A percentile compares a stretch with the other conserved stretches of the same genome.
These are phyloP conservation scores for Kwoniella mangroviensis DNA, from an alignment of 768 basidiomycete species.

Conservation along the genomic window DNA sequence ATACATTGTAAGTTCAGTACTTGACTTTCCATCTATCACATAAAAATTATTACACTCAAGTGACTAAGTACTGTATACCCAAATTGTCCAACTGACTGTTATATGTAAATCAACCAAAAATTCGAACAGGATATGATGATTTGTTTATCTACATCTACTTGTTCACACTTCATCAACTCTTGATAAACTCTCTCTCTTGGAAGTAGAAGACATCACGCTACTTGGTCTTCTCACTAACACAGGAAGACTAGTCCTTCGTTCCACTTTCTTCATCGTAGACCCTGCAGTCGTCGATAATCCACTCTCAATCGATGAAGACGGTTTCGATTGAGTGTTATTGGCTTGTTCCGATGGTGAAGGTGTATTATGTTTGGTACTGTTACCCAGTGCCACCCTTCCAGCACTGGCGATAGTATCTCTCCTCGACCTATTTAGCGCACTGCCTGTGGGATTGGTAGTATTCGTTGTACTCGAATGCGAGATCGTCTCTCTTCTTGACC, in stretches of 20 bases:
- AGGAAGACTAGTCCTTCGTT: slow-evolving; percentile 28
- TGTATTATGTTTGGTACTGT: slow-evolving; percentile 27
- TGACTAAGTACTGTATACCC: neutral
- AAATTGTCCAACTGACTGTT: neutral
- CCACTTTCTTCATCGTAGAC: slow-evolving; percentile 2
- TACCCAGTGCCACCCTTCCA: slow-evolving; percentile 11
- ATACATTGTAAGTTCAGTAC: too few species aligned
- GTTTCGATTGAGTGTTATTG: neutral
- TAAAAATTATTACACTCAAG: too few species aligned
- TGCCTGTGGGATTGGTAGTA: neutral
- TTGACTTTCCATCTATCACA: too few species aligned
- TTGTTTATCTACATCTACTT: neutral
- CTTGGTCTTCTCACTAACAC: slow-evolving; percentile 20
- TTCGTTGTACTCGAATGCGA: neutral
- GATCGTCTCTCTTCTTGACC: slow-evolving; percentile 5
- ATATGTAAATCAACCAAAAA: neutral
- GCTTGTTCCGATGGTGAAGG: neutral
- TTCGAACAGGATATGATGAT: too few species aligned
- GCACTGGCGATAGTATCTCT: slow-evolving; percentile 2
- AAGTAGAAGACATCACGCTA: neutral
- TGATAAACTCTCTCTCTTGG: slow-evolving; percentile 8
- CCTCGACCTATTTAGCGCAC: neutral
- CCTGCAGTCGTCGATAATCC: neutral
- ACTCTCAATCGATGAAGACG: neutral
- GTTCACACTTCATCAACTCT: slow-evolving; percentile 6